Base-by-base conservation (phyloP, 2,329 filamentous ascomycete genomes). In the Nigrospora osmanthi region DNA sequence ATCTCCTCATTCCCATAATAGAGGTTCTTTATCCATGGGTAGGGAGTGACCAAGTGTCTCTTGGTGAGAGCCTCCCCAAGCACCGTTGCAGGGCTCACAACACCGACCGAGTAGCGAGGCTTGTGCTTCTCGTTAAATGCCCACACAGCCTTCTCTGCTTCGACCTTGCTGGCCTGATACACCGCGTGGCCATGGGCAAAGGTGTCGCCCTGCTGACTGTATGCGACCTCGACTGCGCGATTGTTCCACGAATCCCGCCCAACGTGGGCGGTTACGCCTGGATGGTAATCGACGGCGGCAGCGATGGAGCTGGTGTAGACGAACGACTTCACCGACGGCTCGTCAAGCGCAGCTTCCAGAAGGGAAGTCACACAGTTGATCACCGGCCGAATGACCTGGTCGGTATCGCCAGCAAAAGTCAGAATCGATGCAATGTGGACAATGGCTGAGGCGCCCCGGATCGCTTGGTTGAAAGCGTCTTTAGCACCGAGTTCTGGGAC, bases 371-470 rank as follows among this genome's bases (percentile, higher is more conserved):
- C 58, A 6, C 64, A 65, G 0, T 53, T 48, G 6, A 70, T 54
- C 0, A 62, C 66, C 0, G 59, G 58, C 0, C 65, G 60, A 15
- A 78, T 69, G 10, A 72, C 66, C 0, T 60, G 51, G 12, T 71
- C 57, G 1, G 71, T 68, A 14, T 74, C 58, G 0, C 63, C 53
- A 4, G 58, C 58, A 39, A 69, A 67, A 1, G 56, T 59, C 2
- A 70, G 47, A 15, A 68, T 60, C 14, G 66, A 64, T 0, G 73
- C 73, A 11, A 71, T 59, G 47, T 76, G 72, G 14, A 67, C 59
- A 40, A 76, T 61, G 4, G 67, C 69, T 2, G 63, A 56, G 16
- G 63, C 61, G n/a, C 65, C 70, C 46, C 66, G 63, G 46, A 68
- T 51, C 4, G 62, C 66, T 14, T 62, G 54, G 33, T 70, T 60